Evolutionary conservation across 192 early-diverging fungal genomes (phyloP), one percentile per base, ranked within the genome.

Genomic region (Coemansia sp.): DNA sequence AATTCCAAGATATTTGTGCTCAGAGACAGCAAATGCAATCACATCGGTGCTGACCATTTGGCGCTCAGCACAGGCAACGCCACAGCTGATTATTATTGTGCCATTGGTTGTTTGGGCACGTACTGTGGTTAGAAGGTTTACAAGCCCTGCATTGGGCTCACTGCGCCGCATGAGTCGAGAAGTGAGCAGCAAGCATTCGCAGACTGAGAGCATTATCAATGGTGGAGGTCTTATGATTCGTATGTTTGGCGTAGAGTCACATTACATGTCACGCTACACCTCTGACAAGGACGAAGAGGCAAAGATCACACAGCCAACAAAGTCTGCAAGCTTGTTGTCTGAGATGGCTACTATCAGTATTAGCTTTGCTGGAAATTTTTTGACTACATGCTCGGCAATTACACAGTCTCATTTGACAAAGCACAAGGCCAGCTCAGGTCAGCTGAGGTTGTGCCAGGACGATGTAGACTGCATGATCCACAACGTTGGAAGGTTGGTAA

Each of bases 191-290:
- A 70, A 9, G 10, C 46, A 70, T 44, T 66, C 43, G 11, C 57
- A 61, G 1, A 69, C 68, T 0, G 36, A 46, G 13, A 54, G 71
- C 44, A 74, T 76, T 13, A 73, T 82, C 29, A 51, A 47, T 1
- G 93, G 90, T 18, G 93, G 94, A 0, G 73, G 90, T 20, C 80
- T 86, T 1, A 87, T 87, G 46, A 89, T 96, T 49, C 88, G 93
- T 59, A 78, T 93, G 0, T 93, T 89, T 72, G 74, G 78, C 20
- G 86, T 76, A 3, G 85, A 87, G 43, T 22, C 83, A 29, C 79
- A 81, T 3, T 95, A 94, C 52, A 75, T 79, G 38, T 46, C 64
- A 1, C 63, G 78, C 11, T 90, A 92, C 54, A 77, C 83, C 20
- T 66, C 77, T 3, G 78, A 87, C 7, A 79, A 88, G 15, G 88